Percentiles rank a stretch among this genome's conserved stretches.
Conservation (phyloP, 768 basidiomycete species). For the Lactifluus subvellereus region DNA sequence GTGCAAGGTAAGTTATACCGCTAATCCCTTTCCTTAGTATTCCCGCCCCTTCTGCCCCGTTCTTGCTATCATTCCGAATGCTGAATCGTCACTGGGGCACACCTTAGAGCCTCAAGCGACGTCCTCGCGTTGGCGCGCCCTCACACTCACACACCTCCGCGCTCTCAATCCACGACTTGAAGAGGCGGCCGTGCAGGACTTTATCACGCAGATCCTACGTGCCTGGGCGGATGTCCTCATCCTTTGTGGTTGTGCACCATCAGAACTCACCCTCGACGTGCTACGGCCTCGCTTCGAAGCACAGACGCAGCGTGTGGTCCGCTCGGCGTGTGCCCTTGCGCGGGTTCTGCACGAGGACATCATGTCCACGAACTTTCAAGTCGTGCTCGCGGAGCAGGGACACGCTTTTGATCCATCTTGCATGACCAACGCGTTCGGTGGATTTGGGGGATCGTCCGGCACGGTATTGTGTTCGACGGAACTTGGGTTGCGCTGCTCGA, state of each 20-base stretch:
- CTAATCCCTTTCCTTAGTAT: neutral
- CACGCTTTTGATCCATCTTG: constrained; percentile 42
- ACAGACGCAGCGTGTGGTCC: constrained; percentile 62
- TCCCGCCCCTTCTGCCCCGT: constrained; percentile 26
- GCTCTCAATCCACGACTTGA: constrained; percentile 58
- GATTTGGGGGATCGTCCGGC: constrained; percentile 41
- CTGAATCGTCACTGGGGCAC: constrained; percentile 13
- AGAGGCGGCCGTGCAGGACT: constrained; percentile 63
- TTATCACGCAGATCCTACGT: constrained; percentile 66
- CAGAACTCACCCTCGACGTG: constrained; percentile 27
- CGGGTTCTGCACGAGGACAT: constrained; percentile 66
- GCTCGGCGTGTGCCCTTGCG: constrained; percentile 56
- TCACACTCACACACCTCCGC: constrained; percentile 66
- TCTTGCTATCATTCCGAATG: constrained; percentile 13
- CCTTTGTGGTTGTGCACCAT: constrained; percentile 48
- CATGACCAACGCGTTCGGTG: constrained; percentile 62
- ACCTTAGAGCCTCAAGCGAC: constrained; percentile 66
- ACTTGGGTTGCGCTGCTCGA: constrained; percentile 62
- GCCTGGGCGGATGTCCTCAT: constrained; percentile 66
- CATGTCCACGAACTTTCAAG: constrained; percentile 71
- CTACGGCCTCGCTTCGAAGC: constrained; percentile 48
- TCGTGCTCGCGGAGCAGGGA: constrained; percentile 54
- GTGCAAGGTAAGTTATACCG: constrained; percentile 39
- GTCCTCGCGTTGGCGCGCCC: constrained; percentile 69
- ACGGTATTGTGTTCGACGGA: constrained; percentile 63